Conservation (phyloP, 1,284 basidiomycete genomes). For the Meira miltonrushii region DNA sequence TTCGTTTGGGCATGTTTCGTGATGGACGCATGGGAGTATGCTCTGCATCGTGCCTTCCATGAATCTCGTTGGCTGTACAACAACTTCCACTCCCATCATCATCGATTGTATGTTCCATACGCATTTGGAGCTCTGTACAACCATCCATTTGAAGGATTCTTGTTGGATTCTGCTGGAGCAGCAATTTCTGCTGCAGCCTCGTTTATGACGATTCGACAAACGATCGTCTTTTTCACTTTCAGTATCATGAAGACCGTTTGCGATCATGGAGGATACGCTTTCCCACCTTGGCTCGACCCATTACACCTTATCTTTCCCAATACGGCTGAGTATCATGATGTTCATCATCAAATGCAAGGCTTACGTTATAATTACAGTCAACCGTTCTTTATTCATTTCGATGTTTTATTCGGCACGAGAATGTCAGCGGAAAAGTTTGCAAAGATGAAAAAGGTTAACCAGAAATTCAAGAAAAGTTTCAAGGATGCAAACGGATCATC, state of each 20-base stretch:
- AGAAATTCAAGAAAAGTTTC: not conserved
- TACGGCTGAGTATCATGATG: slow-evolving; percentile 96
- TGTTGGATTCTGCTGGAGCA: slow-evolving; percentile 81
- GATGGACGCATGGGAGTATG: slow-evolving; percentile 98
- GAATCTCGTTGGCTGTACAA: slow-evolving; percentile 84
- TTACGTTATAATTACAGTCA: slow-evolving; percentile 95
- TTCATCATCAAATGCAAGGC: slow-evolving; percentile 86
- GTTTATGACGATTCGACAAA: slow-evolving; percentile 68
- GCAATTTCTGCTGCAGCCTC: slow-evolving; percentile 68
- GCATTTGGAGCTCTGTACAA: slow-evolving; percentile 97
- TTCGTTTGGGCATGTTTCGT: slow-evolving; percentile 77
- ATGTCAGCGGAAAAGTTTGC: slow-evolving; percentile 58
- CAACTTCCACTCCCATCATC: slow-evolving; percentile 88
- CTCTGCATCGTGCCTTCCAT: slow-evolving; percentile 88
- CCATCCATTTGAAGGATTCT: slow-evolving; percentile 83
- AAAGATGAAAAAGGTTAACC: slow-evolving; percentile 19
- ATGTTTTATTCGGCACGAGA: slow-evolving; percentile 67
- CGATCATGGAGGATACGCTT: slow-evolving; percentile 87
- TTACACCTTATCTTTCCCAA: slow-evolving; percentile 83
- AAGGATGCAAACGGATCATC: not conserved
- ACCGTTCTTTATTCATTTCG: slow-evolving; percentile 65
- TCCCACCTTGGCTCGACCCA: slow-evolving; percentile 71
- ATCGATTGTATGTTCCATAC: slow-evolving; percentile 93
- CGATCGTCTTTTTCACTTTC: slow-evolving; percentile 76
- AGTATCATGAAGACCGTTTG: slow-evolving; percentile 92